Evolutionary conservation across 345 rosid species (phyloP), one percentile per base, ranked within the genome.

Genomic region (Arabis alpina): DNA sequence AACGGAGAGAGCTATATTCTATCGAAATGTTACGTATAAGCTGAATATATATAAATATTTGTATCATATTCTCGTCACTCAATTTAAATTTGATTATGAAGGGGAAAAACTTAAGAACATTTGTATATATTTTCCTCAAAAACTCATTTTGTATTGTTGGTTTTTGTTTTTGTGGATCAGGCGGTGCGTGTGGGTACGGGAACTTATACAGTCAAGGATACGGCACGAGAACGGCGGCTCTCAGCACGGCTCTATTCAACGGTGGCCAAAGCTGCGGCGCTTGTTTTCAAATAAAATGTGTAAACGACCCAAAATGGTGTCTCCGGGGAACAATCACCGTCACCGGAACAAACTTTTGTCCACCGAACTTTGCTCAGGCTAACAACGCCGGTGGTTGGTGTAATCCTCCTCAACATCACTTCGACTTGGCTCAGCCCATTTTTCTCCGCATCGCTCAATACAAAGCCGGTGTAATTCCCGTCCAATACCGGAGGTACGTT

Each of bases 141-240:
- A 34, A 36, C 19, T 61, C 52, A 27, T 15, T 28, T 59, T n/a
- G 24, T 61, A 19, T 42, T 56, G 36, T 7, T 58, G 40, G 34
- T 16, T 5, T 28, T 55, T 37, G 10, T 34, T 59, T 28, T 3
- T 28, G 32, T 44, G 55, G 42, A 55, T 49, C 77, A 88, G 95
- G 95, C 16, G 95, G 95, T n/a, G 95, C 95, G 61, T 88, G 95
- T 68, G 95, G 95, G 24, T 88, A 88, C 51, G 91, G 92, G 6
- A 86, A 88, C 44, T 69, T 88, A 51, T 86, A 88, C 70, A 86
- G 92, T 74, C 95, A 88, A 52, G 95, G 95, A 0, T 88, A 88
- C 50, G 86, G 83, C 49, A 86, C 89, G 8, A 88, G 81, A 78
- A 86, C 95, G 12, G 95, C 92, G 37, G 95, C 95, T 30, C 70